Conservation (phyloP, 2,329 filamentous ascomycete genomes). For the Didymella exigua region DNA sequence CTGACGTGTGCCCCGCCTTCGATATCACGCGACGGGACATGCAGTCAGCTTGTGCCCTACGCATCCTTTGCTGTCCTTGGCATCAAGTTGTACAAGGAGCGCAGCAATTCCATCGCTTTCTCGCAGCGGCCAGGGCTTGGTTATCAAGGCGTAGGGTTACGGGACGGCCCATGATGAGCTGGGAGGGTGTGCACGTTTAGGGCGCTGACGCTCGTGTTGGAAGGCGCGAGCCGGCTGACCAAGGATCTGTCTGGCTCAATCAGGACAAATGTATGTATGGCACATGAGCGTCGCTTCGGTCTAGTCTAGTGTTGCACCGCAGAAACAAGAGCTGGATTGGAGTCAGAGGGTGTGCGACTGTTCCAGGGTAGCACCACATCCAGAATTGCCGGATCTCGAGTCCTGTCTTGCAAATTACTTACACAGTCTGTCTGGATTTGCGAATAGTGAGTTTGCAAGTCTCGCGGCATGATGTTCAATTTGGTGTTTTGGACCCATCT, state of each 20-base stretch:
- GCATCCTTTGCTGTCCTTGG: neutral
- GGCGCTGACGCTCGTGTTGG: neutral
- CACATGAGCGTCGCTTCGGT: slow-evolving; percentile 6
- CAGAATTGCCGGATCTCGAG: neutral
- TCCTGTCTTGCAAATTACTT: neutral
- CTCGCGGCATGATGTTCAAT: neutral
- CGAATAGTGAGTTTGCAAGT: neutral
- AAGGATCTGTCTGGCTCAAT: slow-evolving; percentile 6
- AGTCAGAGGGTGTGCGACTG: slow-evolving; percentile 23
- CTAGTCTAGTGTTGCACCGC: slow-evolving; percentile 12
- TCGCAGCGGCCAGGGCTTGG: neutral
- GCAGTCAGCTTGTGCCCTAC: slow-evolving; percentile 9
- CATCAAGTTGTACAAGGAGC: neutral
- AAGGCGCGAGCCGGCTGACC: slow-evolving; percentile 6
- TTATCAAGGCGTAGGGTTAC: slow-evolving; percentile 4
- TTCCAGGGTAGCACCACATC: slow-evolving; percentile 18
- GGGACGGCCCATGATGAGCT: slow-evolving; percentile 5
- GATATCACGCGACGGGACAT: slow-evolving; percentile 7
- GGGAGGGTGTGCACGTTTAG: neutral
- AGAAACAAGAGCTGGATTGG: slow-evolving; percentile 14
- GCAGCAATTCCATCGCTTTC: neutral
- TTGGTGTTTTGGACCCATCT: neutral
- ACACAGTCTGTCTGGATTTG: neutral
- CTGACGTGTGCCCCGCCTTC: slow-evolving; percentile 16
- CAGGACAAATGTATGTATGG: neutral